Conservation (phyloP, 768 basidiomycete species). For the Cystobasidium ongulense region DNA sequence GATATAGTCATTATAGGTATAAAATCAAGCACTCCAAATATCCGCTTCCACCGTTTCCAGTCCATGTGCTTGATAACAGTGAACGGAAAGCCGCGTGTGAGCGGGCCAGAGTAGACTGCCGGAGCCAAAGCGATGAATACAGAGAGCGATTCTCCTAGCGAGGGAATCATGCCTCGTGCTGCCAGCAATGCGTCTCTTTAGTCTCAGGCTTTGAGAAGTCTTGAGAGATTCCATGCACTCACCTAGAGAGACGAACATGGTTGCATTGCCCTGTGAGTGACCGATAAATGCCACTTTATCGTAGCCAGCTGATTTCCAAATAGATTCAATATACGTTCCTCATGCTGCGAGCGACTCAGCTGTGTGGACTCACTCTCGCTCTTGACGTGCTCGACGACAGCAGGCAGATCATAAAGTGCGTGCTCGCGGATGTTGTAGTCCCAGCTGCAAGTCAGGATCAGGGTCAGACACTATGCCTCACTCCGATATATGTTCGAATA, state of each 20-base stretch:
- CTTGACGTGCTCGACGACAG: conserved; percentile 50
- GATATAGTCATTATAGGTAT: conserved; percentile 52
- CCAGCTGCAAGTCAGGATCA: conserved; percentile 22
- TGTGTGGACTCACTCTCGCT: conserved; percentile 49
- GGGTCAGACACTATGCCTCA: background rate
- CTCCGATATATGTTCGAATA: background rate
- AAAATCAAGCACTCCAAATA: conserved; percentile 52
- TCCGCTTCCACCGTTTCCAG: conserved; percentile 50
- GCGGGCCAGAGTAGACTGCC: conserved; percentile 51
- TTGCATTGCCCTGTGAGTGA: conserved; percentile 53
- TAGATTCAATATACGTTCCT: conserved; percentile 5
- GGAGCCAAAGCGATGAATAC: conserved; percentile 52
- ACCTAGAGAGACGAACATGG: conserved; percentile 51
- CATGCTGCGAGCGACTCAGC: background rate
- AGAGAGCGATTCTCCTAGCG: conserved; percentile 49
- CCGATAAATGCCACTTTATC: conserved; percentile 51
- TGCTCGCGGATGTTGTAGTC: conserved; percentile 53
- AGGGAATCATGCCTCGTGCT: conserved; percentile 50
- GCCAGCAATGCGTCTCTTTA: background rate
- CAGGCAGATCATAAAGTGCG: conserved; percentile 52
- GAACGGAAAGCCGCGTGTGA: conserved; percentile 52
- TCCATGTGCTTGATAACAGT: conserved; percentile 48
- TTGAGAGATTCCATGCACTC: background rate
- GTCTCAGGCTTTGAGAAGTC: background rate
- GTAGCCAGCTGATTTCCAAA: background rate